phyloP scores from a whole-genome alignment of 257 asterid species.

The Nicotiana sylvestris region DNA sequence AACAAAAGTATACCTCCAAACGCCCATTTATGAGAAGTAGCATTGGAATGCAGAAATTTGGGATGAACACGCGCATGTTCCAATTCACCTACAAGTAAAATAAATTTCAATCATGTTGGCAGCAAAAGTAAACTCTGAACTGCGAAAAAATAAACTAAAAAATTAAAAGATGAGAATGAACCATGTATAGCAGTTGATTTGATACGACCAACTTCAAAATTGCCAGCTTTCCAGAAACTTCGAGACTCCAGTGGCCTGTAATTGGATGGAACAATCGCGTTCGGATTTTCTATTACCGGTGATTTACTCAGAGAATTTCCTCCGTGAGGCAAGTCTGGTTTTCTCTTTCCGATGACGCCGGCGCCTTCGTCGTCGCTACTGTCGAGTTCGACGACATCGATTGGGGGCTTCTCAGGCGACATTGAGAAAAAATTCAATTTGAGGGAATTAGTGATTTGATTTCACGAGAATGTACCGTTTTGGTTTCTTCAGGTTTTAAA shows the following conservation, averaged over 20 bases:
- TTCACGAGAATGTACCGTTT: neutral
- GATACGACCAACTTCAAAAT: conserved; percentile 44
- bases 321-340: neutral
- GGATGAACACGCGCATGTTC: conserved; percentile 97
- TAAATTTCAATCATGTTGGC: neutral
- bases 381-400: conserved; percentile 56
- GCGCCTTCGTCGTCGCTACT: conserved; percentile 71
- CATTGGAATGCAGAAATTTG: conserved; percentile 88
- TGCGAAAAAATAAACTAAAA: neutral
- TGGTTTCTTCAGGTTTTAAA: neutral
- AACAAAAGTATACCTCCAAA: conserved; percentile 60
- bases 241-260: conserved; percentile 46
- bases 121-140: neutral
- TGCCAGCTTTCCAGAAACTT: conserved; percentile 97
- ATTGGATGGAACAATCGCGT: conserved; percentile 19
- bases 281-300: conserved; percentile 23
- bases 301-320: conserved; percentile 22
- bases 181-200: conserved; percentile 36
- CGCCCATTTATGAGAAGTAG: conserved; percentile 97
- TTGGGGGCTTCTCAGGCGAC: conserved; percentile 36
- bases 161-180: neutral
- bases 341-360: conserved; percentile 8
- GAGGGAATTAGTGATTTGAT: neutral
- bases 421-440: conserved; percentile 11
- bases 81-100: conserved; percentile 54